phyloP scores from a whole-genome alignment of 2,329 filamentous ascomycete genomes.

The Colletotrichum endophyticum region DNA sequence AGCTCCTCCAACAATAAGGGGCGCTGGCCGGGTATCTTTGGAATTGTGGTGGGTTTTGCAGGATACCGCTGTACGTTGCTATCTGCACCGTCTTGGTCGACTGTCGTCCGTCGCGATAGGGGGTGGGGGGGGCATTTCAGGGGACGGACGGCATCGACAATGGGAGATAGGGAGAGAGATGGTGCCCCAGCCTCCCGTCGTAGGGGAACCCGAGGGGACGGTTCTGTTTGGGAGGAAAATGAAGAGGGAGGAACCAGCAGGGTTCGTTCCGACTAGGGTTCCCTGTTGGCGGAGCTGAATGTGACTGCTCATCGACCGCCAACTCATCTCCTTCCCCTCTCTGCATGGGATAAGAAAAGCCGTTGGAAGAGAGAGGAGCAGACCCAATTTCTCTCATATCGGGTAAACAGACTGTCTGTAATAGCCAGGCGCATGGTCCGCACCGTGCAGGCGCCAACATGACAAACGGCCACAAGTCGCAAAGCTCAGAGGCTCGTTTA shows the following conservation, averaged over 20 bases:
- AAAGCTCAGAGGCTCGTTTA: neutral
- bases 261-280: neutral
- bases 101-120: neutral
- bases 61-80: neutral
- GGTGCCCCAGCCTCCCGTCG: slow-evolving; percentile 12
- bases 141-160: neutral
- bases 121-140: neutral
- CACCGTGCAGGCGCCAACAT: neutral
- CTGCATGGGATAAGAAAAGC: neutral
- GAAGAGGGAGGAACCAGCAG: slow-evolving; percentile 17
- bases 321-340: slow-evolving; percentile 17
- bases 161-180: neutral
- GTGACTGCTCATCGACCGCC: slow-evolving; percentile 18
- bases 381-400: slow-evolving; percentile 6
- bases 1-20: neutral
- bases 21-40: neutral
- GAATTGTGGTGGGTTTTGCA: neutral
- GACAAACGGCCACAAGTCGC: neutral
- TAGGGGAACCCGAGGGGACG: slow-evolving; percentile 14
- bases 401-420: slow-evolving; percentile 2
- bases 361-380: neutral
- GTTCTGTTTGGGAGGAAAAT: slow-evolving; percentile 14
- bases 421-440: neutral
- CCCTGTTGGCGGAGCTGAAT: slow-evolving; percentile 11
- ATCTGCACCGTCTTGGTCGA: neutral